Base-by-base conservation (phyloP, 495 filamentous ascomycete genomes). In the Annulohypoxylon bovei region DNA sequence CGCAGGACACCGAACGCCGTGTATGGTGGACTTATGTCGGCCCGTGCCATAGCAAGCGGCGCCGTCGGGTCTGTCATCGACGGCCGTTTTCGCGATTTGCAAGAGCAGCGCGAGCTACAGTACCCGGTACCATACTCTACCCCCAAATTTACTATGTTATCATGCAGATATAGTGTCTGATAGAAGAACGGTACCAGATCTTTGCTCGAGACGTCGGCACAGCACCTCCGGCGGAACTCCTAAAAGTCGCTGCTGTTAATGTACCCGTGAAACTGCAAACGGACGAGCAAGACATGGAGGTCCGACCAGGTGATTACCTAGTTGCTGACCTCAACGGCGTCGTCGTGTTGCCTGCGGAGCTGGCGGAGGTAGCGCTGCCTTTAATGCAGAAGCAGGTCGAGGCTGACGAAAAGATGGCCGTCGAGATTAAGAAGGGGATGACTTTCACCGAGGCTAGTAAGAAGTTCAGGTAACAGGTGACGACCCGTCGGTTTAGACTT, bases 11-110 rank as follows among this genome's bases (percentile, higher is more conserved):
- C 84, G 39, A 89, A 87, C 53, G 87, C 87, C 9, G 82, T 85
- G 23, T 90, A 85, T 67, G 88, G 88, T 22, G 86, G 88, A 1
- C 76, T 90, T 8, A 89, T 90, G 87, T 84, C 82, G 22, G 81
- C 79, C 0, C 79, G 87, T 12, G 88, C 88, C 18, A 71, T 82
- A 57, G 81, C 81, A 11, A 81, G 82, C 33, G 78, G 78, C 1
- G 81, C 81, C 4, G 76, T 77, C 0, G 81, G 81, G 0, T 79
- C 77, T 0, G 78, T 90, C 4, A 84, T 90, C 52, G 88, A 90
- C 67, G 88, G 88, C 4, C 78, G 84, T 3, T 81, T 89, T 58
- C 78, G 88, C 7, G 88, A 90, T 64, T 55, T 90, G 5, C 79
- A 87, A 47, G 88, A 89, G 73, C 88, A 90, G 68, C 81, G 83